Base-by-base conservation (phyloP, 1,139 yeast species). In the Sugiyamaella neomexicana region DNA sequence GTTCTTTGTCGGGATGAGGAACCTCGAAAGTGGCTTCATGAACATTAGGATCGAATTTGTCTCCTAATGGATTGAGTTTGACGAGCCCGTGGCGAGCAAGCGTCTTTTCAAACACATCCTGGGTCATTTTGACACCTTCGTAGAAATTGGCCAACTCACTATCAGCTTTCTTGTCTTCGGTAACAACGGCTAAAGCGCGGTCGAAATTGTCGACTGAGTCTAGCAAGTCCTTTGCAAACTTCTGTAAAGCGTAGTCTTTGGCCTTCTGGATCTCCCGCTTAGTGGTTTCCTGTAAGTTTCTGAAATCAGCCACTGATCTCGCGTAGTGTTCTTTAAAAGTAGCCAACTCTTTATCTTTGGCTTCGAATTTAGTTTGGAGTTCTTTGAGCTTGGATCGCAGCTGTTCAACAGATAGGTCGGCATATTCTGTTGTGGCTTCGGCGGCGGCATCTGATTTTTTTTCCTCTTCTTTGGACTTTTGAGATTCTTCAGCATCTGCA, bases 11-110 rank as follows among this genome's bases (percentile, higher is more conserved):
- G 48, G 95, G 89, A 68, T 87, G 89, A 42, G 93, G 88, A 53
- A 88, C 76, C 76, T 90, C 95, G 72, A 89, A 91, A 44, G 95
- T 83, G 53, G 97, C 97, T 73, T 91, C 98, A 71, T 91, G 98
- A 65, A 78, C 78, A 72, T 91, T 89, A 58, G 98, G 97, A 70
- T 91, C 96, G 66, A 91, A 91, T 61, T 75, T 79, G 72, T 90
- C 89, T 60, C 93, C 96, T 52, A 88, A 62, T 42, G 98, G 97
- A 67, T 89, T 85, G 58, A 89, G 79, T 74, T 88, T 89, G 62
- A 76, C 80, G 58, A 91, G 77, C 36, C 98, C 98, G 71, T 90
- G 93, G 68, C 77, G 84, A 56, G 72, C 75, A 65, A 91, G 79
- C 32, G 98, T 91, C 78, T 86, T 88, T 71, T 87, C 95, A 66